Percentiles rank a stretch among this genome's conserved stretches.
Evolutionary conservation across 78 protist genomes (phyloP).

Genomic region (Corallochytrium limacisporum): DNA sequence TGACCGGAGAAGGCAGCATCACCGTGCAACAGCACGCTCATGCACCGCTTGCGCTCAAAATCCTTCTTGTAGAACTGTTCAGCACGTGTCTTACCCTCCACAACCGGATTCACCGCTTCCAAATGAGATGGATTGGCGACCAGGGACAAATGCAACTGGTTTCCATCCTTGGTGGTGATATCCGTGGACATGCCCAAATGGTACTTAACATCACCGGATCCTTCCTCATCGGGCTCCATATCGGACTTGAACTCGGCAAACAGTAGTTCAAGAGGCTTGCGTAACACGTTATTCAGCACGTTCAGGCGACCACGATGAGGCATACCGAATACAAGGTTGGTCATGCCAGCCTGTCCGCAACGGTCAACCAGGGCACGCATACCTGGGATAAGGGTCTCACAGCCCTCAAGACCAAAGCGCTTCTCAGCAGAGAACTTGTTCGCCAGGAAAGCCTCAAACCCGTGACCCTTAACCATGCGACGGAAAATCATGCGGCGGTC

Average conservation of each 20-base stretch:
- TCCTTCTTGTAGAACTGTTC: conserved; percentile 54
- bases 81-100: conserved; percentile 83
- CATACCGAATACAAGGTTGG: conserved; percentile 81
- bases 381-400: conserved; percentile 70
- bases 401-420: conserved; percentile 91
- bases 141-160: conserved; percentile 56
- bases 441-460: conserved; percentile 46
- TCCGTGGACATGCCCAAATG: conserved; percentile 76
- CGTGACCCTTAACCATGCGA: conserved; percentile 52
- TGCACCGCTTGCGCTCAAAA: conserved; percentile 2
- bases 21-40: conserved; percentile 72
- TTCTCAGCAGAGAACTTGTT: conserved; percentile 38
- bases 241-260: conserved; percentile 76
- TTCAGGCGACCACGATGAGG: conserved; percentile 90
- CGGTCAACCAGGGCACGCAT: conserved; percentile 62
- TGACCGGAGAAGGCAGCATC: conserved; percentile 93
- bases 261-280: conserved; percentile 63
- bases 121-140: conserved; percentile 94
- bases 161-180: conserved; percentile 14
- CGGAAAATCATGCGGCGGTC: too few relatives aligned
- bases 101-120: conserved; percentile 91
- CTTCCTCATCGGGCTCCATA: not conserved
- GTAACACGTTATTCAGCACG: conserved; percentile 71
- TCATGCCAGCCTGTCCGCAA: conserved; percentile 60
- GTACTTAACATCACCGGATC: conserved; percentile 93